phyloP scores from a whole-genome alignment of 2,329 filamentous ascomycete species.

The Hypomyces rosellus region DNA sequence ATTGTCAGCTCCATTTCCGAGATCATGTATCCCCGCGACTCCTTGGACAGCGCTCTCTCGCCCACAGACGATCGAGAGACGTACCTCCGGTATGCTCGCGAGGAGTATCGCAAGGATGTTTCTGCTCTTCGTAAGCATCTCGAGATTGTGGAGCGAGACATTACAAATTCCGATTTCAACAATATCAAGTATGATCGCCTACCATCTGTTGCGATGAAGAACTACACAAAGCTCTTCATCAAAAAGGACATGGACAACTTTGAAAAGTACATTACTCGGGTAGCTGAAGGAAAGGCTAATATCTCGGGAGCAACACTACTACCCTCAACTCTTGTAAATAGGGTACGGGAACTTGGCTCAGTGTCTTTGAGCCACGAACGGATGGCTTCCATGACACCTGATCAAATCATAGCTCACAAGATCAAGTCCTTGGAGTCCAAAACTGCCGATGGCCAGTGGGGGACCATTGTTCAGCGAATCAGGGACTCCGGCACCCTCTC shows the following conservation, averaged over 20 bases:
- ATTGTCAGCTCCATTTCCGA: slow-evolving; percentile 53
- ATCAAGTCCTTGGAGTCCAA: slow-evolving; percentile 26
- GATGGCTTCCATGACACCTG: background rate
- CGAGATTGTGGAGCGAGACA: slow-evolving; percentile 46
- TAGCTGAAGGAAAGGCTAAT: slow-evolving; percentile 39
- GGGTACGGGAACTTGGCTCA: background rate
- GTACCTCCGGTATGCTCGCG: slow-evolving; percentile 49
- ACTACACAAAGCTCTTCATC: slow-evolving; percentile 43
- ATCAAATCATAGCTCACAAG: slow-evolving; percentile 23
- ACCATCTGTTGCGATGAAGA: slow-evolving; percentile 51
- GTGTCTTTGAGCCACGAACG: no score
- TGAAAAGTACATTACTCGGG: slow-evolving; percentile 40
- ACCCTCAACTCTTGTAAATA: slow-evolving; percentile 42
- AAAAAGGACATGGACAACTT: slow-evolving; percentile 46
- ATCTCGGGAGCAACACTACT: slow-evolving; percentile 53
- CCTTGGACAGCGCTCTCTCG: slow-evolving; percentile 23
- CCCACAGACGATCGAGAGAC: slow-evolving; percentile 36
- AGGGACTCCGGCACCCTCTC: slow-evolving; percentile 47
- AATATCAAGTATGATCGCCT: slow-evolving; percentile 52
- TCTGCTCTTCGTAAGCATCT: slow-evolving; percentile 48
- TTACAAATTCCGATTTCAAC: slow-evolving; percentile 38
- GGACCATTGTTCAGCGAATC: slow-evolving; percentile 49
- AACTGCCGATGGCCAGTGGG: slow-evolving; percentile 48
- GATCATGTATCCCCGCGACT: slow-evolving; percentile 37
- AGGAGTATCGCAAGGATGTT: slow-evolving; percentile 45